phyloP scores from a whole-genome alignment of 257 asterid species.

The Craterostigma plantagineum region DNA sequence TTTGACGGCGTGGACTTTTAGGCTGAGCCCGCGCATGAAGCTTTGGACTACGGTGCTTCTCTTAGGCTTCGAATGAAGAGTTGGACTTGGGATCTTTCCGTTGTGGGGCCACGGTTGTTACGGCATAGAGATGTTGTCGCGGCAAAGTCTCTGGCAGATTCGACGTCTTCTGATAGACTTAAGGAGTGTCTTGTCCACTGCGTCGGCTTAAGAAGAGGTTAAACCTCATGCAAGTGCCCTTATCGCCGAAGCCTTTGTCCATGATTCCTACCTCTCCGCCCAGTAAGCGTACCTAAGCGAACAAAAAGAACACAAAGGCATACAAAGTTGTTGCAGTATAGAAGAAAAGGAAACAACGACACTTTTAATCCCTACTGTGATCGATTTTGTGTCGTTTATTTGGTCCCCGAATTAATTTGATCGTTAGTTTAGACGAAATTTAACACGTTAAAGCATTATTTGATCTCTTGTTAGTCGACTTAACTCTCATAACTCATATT shows the following conservation, averaged over 20 bases:
- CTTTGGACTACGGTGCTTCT: slow-evolving; percentile 22
- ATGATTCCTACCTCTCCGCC: slow-evolving; percentile 55
- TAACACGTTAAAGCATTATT: too few species aligned
- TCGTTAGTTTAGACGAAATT: too few species aligned
- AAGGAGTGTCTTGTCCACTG: not conserved
- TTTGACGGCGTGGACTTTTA: slow-evolving; percentile 28
- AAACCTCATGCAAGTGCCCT: slow-evolving; percentile 44
- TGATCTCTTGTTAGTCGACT: too few species aligned
- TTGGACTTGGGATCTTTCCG: slow-evolving; percentile 31
- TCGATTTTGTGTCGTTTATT: too few species aligned
- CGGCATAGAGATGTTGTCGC: slow-evolving; percentile 17
- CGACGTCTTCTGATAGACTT: too few species aligned
- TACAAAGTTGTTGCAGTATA: too few species aligned
- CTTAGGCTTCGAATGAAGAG: slow-evolving; percentile 32
- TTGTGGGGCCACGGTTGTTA: slow-evolving; percentile 16
- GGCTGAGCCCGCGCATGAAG: slow-evolving; percentile 32
- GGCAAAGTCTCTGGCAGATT: slow-evolving; percentile 9
- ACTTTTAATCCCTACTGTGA: too few species aligned
- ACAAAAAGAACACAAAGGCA: too few species aligned
- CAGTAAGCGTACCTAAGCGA: slow-evolving; percentile 39
- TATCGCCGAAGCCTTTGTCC: slow-evolving; percentile 38
- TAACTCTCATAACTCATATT: too few species aligned
- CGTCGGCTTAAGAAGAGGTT: slow-evolving; percentile 13
- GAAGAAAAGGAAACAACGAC: too few species aligned
- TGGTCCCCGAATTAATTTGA: too few species aligned